Evolutionary conservation across 2,329 filamentous ascomycete species (phyloP).

Genomic region (Chalaropsis thielavioides): DNA sequence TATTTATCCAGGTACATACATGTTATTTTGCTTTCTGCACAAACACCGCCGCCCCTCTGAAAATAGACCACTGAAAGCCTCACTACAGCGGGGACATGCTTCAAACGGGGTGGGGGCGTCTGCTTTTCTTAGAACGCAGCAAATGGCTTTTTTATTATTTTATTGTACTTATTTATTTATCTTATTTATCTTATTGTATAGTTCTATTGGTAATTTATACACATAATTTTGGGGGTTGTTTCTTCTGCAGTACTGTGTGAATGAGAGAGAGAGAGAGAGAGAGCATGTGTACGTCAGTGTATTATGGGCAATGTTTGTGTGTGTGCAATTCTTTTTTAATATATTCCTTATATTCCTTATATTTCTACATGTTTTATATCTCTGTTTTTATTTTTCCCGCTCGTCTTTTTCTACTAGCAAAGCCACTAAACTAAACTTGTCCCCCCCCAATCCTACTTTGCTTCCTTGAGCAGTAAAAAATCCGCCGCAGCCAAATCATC

Average conservation of each 20-base stretch:
- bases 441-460: not conserved
- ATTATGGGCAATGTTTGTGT: no score
- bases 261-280: no score
- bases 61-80: not conserved
- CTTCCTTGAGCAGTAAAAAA: not conserved
- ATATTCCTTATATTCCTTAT: no score
- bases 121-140: slow-evolving; percentile 3
- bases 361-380: not conserved
- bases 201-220: no score
- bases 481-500: no score
- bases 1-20: not conserved
- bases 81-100: not conserved
- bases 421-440: not conserved
- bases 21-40: not conserved
- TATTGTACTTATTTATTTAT: not conserved
- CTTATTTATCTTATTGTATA: not conserved
- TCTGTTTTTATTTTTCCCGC: no score
- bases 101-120: not conserved
- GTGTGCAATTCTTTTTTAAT: no score
- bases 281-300: no score
- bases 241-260: no score
- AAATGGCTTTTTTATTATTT: not conserved
- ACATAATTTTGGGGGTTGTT: no score
- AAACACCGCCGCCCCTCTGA: not conserved
- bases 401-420: not conserved